These are phyloP conservation scores for Jamesozyma hellenica DNA, from an alignment of 805 yeast genomes.

Conservation along the genomic window DNA sequence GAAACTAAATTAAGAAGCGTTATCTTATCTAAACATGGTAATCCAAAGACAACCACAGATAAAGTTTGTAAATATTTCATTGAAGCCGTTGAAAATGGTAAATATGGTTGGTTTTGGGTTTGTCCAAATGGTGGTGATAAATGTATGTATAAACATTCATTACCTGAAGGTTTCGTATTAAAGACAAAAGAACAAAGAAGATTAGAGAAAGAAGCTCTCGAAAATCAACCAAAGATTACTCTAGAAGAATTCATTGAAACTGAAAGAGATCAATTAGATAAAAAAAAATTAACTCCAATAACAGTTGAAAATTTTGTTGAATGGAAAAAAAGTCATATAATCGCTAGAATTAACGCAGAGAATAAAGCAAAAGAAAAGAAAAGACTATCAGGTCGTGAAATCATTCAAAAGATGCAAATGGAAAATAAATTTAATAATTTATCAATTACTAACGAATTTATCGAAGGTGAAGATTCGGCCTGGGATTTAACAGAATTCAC, in stretches of 20 bases:
- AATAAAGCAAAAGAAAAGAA: slow-evolving; percentile 36
- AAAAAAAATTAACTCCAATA: slow-evolving; percentile 68
- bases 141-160: slow-evolving; percentile 89
- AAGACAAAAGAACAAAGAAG: slow-evolving; percentile 95
- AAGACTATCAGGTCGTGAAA: slow-evolving; percentile 57
- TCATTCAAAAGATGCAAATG: slow-evolving; percentile 48
- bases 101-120: slow-evolving; percentile 98
- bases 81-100: slow-evolving; percentile 93
- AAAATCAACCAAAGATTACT: slow-evolving; percentile 79
- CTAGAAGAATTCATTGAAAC: slow-evolving; percentile 92
- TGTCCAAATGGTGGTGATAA: slow-evolving; percentile 91
- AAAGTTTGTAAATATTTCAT: slow-evolving; percentile 88
- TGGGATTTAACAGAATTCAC: slow-evolving; percentile 37
- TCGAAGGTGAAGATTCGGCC: slow-evolving; percentile 29
- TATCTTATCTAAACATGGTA: slow-evolving; percentile 86
- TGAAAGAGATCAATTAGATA: slow-evolving; percentile 78
- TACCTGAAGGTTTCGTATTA: slow-evolving; percentile 93
- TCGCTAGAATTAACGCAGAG: slow-evolving; percentile 40
- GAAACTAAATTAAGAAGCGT: slow-evolving; percentile 87
- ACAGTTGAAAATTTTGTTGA: slow-evolving; percentile 66
- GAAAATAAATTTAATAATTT: slow-evolving; percentile 50
- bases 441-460: slow-evolving; percentile 25
- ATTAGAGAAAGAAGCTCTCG: slow-evolving; percentile 75
- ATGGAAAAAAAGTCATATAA: slow-evolving; percentile 71
- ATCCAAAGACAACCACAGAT: slow-evolving; percentile 87